Percentiles rank a stretch among this genome's conserved stretches.
Conservation (phyloP, 345 rosid species). For the Raphanus sativus region DNA sequence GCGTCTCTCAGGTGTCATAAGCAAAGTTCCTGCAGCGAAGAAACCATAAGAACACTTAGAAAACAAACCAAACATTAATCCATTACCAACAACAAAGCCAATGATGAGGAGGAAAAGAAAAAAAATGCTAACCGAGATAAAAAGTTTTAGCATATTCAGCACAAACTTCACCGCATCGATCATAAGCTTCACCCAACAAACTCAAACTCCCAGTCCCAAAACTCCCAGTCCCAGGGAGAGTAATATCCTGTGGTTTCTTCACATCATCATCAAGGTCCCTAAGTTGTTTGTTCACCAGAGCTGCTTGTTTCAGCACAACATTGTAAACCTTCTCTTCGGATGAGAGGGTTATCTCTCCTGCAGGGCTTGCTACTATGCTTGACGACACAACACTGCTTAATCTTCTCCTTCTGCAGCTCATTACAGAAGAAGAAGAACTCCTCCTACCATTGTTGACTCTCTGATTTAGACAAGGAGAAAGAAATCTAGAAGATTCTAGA, state of each 20-base stretch:
- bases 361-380: constrained; percentile 53
- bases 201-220: constrained; percentile 45
- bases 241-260: constrained; percentile 50
- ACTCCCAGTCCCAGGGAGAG: constrained; percentile 45
- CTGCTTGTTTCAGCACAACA: constrained; percentile 88
- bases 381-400: constrained; percentile 36
- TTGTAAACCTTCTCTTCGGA: constrained; percentile 80
- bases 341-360: constrained; percentile 58
- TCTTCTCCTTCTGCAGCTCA: constrained; percentile 5
- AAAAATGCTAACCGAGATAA: constrained; percentile 58
- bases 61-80: constrained; percentile 9
- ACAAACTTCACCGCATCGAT: constrained; percentile 77
- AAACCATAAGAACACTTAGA: not conserved
- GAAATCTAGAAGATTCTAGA: constrained; percentile 31
- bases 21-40: constrained; percentile 58
- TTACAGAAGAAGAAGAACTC: not conserved
- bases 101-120: not conserved
- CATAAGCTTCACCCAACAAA: constrained; percentile 73
- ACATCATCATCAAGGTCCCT: constrained; percentile 55
- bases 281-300: constrained; percentile 61
- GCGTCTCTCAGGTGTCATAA: constrained; percentile 70
- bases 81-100: not conserved
- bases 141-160: constrained; percentile 86
- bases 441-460: constrained; percentile 12
- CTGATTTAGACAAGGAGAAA: constrained; percentile 22